Evolutionary conservation across 2,329 filamentous ascomycete species (phyloP), one percentile per base, ranked within the genome.

Genomic region (Thermoascus crustaceus): DNA sequence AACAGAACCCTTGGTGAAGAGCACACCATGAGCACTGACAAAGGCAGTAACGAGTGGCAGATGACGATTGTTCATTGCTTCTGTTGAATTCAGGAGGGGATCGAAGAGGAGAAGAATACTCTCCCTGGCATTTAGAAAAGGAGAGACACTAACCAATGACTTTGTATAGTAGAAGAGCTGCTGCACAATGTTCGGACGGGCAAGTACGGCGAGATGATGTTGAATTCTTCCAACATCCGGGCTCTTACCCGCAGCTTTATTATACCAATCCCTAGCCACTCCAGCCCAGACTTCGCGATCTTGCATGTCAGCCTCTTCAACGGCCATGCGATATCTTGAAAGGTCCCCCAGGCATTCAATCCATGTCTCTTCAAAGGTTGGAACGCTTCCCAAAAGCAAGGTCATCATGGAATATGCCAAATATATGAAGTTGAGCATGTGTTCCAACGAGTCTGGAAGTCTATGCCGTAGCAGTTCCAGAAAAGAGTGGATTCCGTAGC

Each of bases 351-450:
- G 64, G 35, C 88, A 95, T 46, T 95, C 89, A 6, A 94, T 85
- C 89, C 89, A 96, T 0, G 85, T 94, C 38, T 91, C 83, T 34
- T 83, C 75, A 45, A 94, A 95, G 0, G 75, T 71, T 0, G 83
- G 79, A 0, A 94, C 85, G 0, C 85, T 94, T 49, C 96, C 89
- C 40, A 87, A 83, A 0, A 95, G 61, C 0, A 95, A 60, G 0
- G 85, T 82, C 74, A 95, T 85, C 77, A 94, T 93, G 2, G 82
- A 82, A 45, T 95, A 96, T 0, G 87, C 82, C 10, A 89, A 61
- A 43, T 93, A 93, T 1, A 96, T 86, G 37, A 94, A 96, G 0
- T 79, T 78, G 0, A 94, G 65, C 87, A 96, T 95, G 37, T 93
- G 83, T 32, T 95, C 88, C 1, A 87, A 63, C 1, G 83, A 87